Percentiles rank a stretch among this genome's conserved stretches.
Evolutionary conservation across 108 stramenopile species (phyloP).

Genomic region (Skeletonema marinoi): DNA sequence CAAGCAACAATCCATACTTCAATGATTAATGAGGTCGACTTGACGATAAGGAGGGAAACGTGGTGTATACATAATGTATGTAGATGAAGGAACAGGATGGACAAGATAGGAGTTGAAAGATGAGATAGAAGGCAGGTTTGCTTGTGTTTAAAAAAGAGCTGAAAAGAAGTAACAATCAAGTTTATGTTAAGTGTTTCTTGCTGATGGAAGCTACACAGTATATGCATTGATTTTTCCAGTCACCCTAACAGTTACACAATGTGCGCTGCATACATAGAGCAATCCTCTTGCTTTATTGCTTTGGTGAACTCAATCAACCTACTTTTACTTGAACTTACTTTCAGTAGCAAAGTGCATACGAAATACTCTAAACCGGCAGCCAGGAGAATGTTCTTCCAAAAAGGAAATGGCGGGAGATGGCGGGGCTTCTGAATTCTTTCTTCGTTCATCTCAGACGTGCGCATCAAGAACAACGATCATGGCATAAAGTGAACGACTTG

Average conservation of each 20-base stretch:
- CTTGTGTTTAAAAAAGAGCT: too few relatives aligned
- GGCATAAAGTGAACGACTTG: not conserved
- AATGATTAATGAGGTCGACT: conserved; percentile 64
- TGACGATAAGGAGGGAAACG: not conserved
- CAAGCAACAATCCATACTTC: conserved; percentile 82
- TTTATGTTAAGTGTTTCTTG: too few relatives aligned
- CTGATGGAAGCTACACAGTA: too few relatives aligned
- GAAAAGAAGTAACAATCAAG: too few relatives aligned
- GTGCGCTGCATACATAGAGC: too few relatives aligned
- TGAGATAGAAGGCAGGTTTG: not conserved
- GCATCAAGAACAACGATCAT: conserved; percentile 3
- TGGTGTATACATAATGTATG: not conserved
- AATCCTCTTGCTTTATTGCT: too few relatives aligned
- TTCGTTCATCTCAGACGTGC: not conserved
- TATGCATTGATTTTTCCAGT: too few relatives aligned
- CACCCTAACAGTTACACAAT: too few relatives aligned
- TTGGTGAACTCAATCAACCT: too few relatives aligned
- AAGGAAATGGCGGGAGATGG: not conserved
- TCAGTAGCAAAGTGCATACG: too few relatives aligned
- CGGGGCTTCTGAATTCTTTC: not conserved
- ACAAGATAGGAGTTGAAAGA: not conserved
- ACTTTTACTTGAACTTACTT: too few relatives aligned
- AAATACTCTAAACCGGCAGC: too few relatives aligned
- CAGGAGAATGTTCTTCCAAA: not conserved
- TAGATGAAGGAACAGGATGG: not conserved